These are phyloP conservation scores for Citrus mangshanensis DNA, from an alignment of 345 rosid species.

Conservation along the genomic window DNA sequence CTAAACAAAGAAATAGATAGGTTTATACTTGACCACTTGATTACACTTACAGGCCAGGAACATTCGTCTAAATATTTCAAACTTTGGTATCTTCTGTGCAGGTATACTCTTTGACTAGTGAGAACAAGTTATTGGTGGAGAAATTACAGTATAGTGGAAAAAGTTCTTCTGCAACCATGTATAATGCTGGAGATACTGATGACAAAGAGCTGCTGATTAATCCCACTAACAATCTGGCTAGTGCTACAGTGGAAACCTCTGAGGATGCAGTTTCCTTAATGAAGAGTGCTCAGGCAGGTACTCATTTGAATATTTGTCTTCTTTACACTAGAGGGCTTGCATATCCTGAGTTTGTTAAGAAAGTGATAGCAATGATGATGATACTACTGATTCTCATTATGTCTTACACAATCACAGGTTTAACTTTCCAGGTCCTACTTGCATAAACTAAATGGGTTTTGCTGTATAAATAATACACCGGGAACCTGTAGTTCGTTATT, in stretches of 20 bases:
- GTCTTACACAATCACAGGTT: not conserved
- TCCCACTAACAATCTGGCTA: slow-evolving; percentile 24
- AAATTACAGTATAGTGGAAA: slow-evolving; percentile 35
- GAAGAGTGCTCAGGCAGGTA: slow-evolving; percentile 58
- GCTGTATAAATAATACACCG: not conserved
- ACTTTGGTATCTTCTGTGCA: slow-evolving; percentile 34
- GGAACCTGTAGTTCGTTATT: not conserved
- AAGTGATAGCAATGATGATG: not conserved
- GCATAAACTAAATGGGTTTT: not conserved
- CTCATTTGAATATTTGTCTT: slow-evolving; percentile 1
- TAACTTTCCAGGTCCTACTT: not conserved
- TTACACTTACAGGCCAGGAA: not conserved
- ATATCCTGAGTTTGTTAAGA: slow-evolving; percentile 1
- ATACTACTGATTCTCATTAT: not conserved
- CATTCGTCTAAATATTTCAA: slow-evolving; percentile 1
- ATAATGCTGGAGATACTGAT: slow-evolving; percentile 23
- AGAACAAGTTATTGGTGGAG: slow-evolving; percentile 46
- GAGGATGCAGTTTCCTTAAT: slow-evolving; percentile 32
- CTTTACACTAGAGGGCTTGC: not conserved
- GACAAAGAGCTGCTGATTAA: slow-evolving; percentile 17
- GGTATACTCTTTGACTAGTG: slow-evolving; percentile 50
- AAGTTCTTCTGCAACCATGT: slow-evolving; percentile 12
- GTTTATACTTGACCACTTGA: not conserved
- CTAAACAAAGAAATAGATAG: not conserved
- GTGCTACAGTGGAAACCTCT: slow-evolving; percentile 20